Percentiles rank a stretch among this genome's conserved stretches.
Evolutionary conservation across 441 rosid genomes (phyloP).

Genomic region (Isatis lusitanica): DNA sequence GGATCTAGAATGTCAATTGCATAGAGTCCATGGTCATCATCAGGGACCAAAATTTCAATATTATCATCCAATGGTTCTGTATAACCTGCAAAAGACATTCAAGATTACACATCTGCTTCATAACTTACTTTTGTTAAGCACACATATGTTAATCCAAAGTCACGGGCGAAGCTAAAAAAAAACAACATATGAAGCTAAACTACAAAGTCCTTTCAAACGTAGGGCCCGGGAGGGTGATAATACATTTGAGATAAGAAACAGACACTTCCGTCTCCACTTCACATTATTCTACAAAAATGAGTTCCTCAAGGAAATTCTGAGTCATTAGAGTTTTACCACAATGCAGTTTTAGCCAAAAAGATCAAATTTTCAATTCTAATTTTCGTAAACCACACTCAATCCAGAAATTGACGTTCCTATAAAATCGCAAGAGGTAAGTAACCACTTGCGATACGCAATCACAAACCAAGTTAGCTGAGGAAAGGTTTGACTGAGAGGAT

Average conservation of each 20-base stretch:
- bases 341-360: not conserved
- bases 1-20: constrained; percentile 87
- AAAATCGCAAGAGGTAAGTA: not conserved
- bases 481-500: not conserved
- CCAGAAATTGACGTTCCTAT: not conserved
- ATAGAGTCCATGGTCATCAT: constrained; percentile 79
- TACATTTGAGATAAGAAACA: not conserved
- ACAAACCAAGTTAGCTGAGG: not conserved
- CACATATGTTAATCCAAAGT: not conserved
- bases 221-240: not conserved
- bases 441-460: not conserved
- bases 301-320: not conserved
- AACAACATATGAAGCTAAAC: not conserved
- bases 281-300: not conserved
- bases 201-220: not conserved
- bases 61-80: constrained; percentile 64
- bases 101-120: constrained; percentile 2
- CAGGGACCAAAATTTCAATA: constrained; percentile 72
- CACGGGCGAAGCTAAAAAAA: not conserved
- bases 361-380: not conserved
- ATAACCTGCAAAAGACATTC: constrained; percentile 54
- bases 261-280: not conserved
- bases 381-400: not conserved
- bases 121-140: not conserved
- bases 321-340: not conserved